Evolutionary conservation across 768 basidiomycete species (phyloP).

Genomic region (Solioccasus polychromus): DNA sequence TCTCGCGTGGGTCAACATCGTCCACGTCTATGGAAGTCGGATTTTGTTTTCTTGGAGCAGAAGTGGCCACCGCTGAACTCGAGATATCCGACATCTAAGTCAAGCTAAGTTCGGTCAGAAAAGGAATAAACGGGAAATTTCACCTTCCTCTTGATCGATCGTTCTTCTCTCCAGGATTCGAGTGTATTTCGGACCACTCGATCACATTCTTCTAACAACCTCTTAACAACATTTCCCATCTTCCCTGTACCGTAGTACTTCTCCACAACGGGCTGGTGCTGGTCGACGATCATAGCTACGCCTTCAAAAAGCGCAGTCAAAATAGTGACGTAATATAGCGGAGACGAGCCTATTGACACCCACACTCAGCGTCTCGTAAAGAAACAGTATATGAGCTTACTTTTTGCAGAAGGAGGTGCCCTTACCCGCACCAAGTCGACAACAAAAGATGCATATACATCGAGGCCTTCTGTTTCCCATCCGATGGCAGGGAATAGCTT

Average conservation of each 20-base stretch:
- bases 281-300: constrained; percentile 93
- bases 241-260: constrained; percentile 93
- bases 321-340: constrained; percentile 86
- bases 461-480: constrained; percentile 88
- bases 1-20: constrained; percentile 80
- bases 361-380: constrained; percentile 10
- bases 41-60: constrained; percentile 32
- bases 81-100: constrained; percentile 47
- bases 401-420: constrained; percentile 76
- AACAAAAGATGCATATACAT: constrained; percentile 91
- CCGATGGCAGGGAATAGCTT: constrained; percentile 95
- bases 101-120: constrained; percentile 1
- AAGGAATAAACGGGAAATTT: constrained; percentile 4
- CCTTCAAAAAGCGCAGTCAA: constrained; percentile 93
- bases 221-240: constrained; percentile 76
- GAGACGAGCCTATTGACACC: constrained; percentile 69
- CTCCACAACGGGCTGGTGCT: constrained; percentile 96
- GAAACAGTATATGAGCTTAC: constrained; percentile 39
- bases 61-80: constrained; percentile 36
- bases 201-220: constrained; percentile 84
- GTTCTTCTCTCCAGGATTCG: constrained; percentile 89
- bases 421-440: constrained; percentile 83
- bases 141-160: constrained; percentile 79
- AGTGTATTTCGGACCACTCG: constrained; percentile 72
- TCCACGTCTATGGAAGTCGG: constrained; percentile 41